A percentile compares a stretch with the other conserved stretches of the same genome.
Conservation (phyloP, 768 basidiomycete species). For the Sarcodon sp. region DNA sequence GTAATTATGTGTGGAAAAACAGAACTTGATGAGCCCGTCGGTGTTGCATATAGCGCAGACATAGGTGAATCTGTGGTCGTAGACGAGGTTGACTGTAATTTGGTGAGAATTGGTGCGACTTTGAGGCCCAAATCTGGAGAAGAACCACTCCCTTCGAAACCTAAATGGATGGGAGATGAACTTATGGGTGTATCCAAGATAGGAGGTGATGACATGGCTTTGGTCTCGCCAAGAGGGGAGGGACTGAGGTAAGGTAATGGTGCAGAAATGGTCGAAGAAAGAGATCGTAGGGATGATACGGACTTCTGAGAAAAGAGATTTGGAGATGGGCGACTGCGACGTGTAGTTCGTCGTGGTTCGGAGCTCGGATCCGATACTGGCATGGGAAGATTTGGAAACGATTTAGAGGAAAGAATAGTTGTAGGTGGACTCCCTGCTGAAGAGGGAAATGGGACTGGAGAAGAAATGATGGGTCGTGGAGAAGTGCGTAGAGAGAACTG, state of each 20-base stretch:
- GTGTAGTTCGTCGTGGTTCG: constrained; percentile 17
- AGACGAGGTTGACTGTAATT: constrained; percentile 2
- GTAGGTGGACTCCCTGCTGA: constrained; percentile 12
- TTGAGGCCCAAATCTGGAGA: neutral
- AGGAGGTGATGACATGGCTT: constrained; percentile 8
- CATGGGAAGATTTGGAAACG: constrained; percentile 1
- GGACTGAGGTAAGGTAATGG: neutral
- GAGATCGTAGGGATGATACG: constrained; percentile 28
- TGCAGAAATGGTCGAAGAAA: constrained; percentile 4
- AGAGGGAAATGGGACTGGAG: constrained; percentile 13
- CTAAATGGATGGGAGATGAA: constrained; percentile 13
- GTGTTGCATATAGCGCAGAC: constrained; percentile 13
- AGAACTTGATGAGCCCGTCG: neutral
- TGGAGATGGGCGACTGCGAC: constrained; percentile 56
- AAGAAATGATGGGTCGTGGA: constrained; percentile 4
- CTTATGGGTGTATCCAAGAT: constrained; percentile 12
- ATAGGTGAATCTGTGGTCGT: constrained; percentile 11
- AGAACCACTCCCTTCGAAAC: constrained; percentile 8
- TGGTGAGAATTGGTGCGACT: constrained; percentile 3
- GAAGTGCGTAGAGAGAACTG: constrained; percentile 6
- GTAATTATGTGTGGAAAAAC: neutral
- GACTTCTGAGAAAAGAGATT: constrained; percentile 59
- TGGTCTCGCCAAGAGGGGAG: constrained; percentile 1
- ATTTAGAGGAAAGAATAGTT: neutral
- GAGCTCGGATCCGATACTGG: constrained; percentile 22